These are phyloP conservation scores for Gloeostereum incarnatum DNA, from an alignment of 768 basidiomycete species.

Conservation along the genomic window DNA sequence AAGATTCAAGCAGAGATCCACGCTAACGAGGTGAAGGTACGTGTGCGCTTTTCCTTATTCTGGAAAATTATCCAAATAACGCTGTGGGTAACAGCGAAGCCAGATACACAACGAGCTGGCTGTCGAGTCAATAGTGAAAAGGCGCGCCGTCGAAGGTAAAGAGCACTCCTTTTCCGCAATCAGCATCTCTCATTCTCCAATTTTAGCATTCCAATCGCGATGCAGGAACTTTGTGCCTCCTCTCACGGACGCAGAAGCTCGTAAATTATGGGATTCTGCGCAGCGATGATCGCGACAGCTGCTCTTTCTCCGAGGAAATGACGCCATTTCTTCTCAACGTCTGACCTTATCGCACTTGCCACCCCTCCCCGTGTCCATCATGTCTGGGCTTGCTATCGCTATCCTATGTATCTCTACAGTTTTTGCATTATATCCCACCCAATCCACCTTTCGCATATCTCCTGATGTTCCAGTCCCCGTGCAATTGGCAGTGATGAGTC, in stretches of 20 bases:
- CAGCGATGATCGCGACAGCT: neutral
- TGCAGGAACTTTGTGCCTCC: conserved; percentile 77
- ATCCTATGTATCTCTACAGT: neutral
- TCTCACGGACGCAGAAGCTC: conserved; percentile 43
- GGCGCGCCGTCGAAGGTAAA: conserved; percentile 45
- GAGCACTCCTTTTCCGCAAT: conserved; percentile 3
- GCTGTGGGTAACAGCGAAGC: conserved; percentile 27
- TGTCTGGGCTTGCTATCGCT: neutral
- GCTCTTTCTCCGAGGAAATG: neutral
- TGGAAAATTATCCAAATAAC: conserved; percentile 4
- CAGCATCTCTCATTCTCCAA: conserved; percentile 5
- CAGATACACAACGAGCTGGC: conserved; percentile 47
- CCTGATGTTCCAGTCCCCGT: conserved; percentile 33
- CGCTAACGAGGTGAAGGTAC: conserved; percentile 65
- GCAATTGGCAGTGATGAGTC: conserved; percentile 44
- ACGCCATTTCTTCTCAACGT: too few species aligned
- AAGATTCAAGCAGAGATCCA: conserved; percentile 48
- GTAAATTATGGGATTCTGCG: conserved; percentile 43
- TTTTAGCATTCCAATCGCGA: conserved; percentile 63
- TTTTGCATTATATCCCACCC: neutral
- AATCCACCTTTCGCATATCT: neutral
- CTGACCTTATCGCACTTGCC: too few species aligned
- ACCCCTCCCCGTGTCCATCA: neutral
- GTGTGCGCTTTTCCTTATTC: conserved; percentile 9
- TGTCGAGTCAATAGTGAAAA: conserved; percentile 43